These are phyloP conservation scores for Usnea hakonensis DNA, from an alignment of 495 filamentous ascomycete genomes.

Conservation along the genomic window DNA sequence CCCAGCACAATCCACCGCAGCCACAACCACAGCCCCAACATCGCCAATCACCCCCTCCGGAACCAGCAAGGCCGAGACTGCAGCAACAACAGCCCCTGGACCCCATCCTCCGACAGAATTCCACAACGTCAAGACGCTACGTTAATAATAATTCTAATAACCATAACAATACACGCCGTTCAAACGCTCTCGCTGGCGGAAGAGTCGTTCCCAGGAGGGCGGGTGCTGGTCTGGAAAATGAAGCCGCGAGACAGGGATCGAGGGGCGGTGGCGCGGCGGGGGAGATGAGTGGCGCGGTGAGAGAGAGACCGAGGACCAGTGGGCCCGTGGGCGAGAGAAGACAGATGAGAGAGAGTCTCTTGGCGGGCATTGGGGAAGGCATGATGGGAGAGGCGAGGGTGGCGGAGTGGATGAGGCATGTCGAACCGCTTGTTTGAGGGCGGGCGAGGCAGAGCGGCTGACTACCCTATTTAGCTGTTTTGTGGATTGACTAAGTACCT, in stretches of 20 bases:
- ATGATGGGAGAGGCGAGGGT: slow-evolving; percentile 16
- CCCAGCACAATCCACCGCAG: not conserved
- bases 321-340: not conserved
- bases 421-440: slow-evolving; percentile 5
- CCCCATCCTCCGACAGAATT: not conserved
- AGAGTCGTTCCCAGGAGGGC: slow-evolving; percentile 7
- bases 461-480: too few relatives aligned
- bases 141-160: too few relatives aligned
- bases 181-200: slow-evolving; percentile 1
- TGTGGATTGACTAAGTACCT: too few relatives aligned
- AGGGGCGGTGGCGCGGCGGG: not conserved
- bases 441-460: not conserved
- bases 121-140: slow-evolving; percentile 7
- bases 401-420: slow-evolving; percentile 24
- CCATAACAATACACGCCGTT: too few relatives aligned
- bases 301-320: not conserved
- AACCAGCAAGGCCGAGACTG: not conserved
- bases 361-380: slow-evolving; percentile 19
- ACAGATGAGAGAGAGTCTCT: slow-evolving; percentile 11
- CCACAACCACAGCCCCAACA: not conserved
- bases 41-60: not conserved
- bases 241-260: slow-evolving; percentile 6
- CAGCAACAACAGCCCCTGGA: not conserved
- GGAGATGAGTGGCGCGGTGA: not conserved
- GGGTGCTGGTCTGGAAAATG: not conserved